Evolutionary conservation across 2,329 filamentous ascomycete genomes (phyloP), one percentile per base, ranked within the genome.

Genomic region (Penicillium palitans): DNA sequence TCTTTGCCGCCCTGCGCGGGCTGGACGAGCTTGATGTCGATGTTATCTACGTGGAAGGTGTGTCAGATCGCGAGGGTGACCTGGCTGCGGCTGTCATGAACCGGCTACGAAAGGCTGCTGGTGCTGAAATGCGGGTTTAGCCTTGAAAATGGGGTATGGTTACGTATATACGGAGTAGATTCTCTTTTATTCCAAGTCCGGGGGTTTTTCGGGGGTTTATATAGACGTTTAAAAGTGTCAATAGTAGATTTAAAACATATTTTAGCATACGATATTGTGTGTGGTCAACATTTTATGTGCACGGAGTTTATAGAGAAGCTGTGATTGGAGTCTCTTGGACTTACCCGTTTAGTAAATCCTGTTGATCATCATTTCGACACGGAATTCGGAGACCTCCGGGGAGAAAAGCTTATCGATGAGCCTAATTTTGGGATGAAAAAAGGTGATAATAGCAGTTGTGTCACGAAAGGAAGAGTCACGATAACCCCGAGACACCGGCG

Each of bases 21-120:
- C 83, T 99, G 62, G 95, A 99, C 73, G 85, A 87, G 68, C 82
- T 86, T 61, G 84, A 87, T 31, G 91, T 91, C 4, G 87, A 95
- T 70, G 81, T 89, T 21, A 97, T 99, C 52, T 90, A 93, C 66
- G 91, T 98, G 12, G 95, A 99, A 73, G 93, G 93, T 2, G 90
- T 97, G 57, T 75, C 80, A 21, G 89, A 90, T 54, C 66, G 72
- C 59, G 86, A 89, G 59, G 87, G 89, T 33, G 90, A 95, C 71
- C 88, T 95, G 66, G 91, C 92, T 21, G 90, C 91, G 25, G 95
- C 90, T 25, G 87, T 93, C 65, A 93, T 93, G 89, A 93, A 93
- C 70, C 82, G 90, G 64, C 80, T 93, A 57, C 84, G 90, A 63
- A 93, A 93, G 78, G 90, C 90, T 55, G 90, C 90, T 39, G 79